Base-by-base conservation (phyloP, 306 rosid genomes). In the Vigna hirtella region DNA sequence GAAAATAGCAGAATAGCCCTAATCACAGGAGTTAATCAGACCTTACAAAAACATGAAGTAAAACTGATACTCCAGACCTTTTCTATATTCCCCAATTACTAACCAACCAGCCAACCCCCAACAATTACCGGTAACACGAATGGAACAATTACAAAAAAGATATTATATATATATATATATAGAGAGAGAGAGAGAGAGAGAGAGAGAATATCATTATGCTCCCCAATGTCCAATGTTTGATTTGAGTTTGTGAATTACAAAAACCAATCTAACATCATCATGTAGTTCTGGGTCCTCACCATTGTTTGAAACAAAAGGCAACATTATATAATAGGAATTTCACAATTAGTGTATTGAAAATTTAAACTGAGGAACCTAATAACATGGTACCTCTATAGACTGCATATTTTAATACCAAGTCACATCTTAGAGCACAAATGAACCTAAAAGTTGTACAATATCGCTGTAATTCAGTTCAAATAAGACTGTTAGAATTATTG, bases 1-100 rank as follows among this genome's bases (percentile, higher is more conserved):
- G 38, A 63, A 75, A 45, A 40, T 63, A 66, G 22, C 69, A 53
- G 40, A 74, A 59, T 77, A 10, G 58, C 18, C 61, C 28, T 30
- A 65, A 66, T 28, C 56, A 24, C 9, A 15, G 6, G 77, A 40
- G 56, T 43, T 24, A 74, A 48, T 50, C 59, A n/a, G 40, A 20
- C 47, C 52, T 20, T 4, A 52, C 22, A 17, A 73, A 83, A 78
- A 24, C 36, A 49, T 65, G 20, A 18, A 40, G 55, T 45, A 66
- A 70, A 48, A 77, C 16, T 30, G 66, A 64, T 55, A 65, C 0
- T 34, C 17, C 57, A 8, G 8, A 63, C 58, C 52, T 70, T 70
- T 24, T 26, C 28, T 20, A 45, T 18, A 15, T 20, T 76, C 58
- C 64, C 55, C 2, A 55, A 26, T 34, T 42, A 9, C 45, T 56